Base-by-base conservation (phyloP, 345 rosid species). In the Ricinus communis region DNA sequence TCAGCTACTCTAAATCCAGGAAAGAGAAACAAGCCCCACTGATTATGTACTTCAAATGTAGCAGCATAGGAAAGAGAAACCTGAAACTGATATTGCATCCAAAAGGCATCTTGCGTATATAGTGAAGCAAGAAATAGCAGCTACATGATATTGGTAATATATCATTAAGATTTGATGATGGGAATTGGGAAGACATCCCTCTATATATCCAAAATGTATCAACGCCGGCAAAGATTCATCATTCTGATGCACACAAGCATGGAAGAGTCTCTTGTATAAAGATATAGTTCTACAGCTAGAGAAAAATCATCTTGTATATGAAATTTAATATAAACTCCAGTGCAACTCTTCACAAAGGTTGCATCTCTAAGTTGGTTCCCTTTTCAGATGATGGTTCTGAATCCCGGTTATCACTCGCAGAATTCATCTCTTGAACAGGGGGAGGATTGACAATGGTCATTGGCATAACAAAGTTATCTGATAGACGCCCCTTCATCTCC, bases 381-480 rank as follows among this genome's bases (percentile, higher is more conserved):
- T 80, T 76, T 46, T 82, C 80, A 38, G 87, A 52, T 36, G 87
- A 59, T 46, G 88, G 76, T 22, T 81, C 27, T 0, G 85, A 50
- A 36, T 82, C 78, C 58, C 54, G 80, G 79, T 69, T 75, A 70
- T 84, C 90, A 21, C 5, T 41, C 28, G 81, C 77, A 31, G 93
- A 74, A 68, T 69, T 87, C 97, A 92, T 92, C 82, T 91, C 91
- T 71, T 91, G 99, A 78, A 87, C 86, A 6, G 88, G 93, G 18
- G 99, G 96, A 41, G 99, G 93, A 66, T 90, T 90, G 81, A 95
- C 88, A 0, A 95, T 72, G 4, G 99, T 87, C 96, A 90, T 91
- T 11, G 97, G 95, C 93, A 90, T 85, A 46, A 82, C 90, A 30
- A 83, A 82, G 80, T 90, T 82, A 31, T 95, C 97, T 12, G 69